A percentile compares a stretch with the other conserved stretches of the same genome.
Conservation (phyloP, 2,329 filamentous ascomycete species). For the Didymella exigua region DNA sequence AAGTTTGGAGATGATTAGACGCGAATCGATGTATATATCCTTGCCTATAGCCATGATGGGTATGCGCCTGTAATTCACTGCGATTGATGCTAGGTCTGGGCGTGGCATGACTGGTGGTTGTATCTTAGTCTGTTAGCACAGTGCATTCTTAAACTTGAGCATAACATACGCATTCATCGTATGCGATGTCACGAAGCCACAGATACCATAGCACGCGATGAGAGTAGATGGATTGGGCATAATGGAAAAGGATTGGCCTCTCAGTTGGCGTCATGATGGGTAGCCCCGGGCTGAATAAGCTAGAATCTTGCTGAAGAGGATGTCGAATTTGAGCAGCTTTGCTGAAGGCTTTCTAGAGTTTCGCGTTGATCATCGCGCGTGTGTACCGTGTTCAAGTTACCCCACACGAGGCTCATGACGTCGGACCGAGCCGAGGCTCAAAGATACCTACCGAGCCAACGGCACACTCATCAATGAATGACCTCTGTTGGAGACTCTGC, state of each 20-base stretch:
- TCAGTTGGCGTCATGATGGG: constrained; percentile 34
- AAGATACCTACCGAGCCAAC: constrained; percentile 6
- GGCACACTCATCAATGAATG: neutral
- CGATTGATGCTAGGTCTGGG: constrained; percentile 37
- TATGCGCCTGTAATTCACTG: constrained; percentile 48
- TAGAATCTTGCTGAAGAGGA: neutral
- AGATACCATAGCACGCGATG: constrained; percentile 71
- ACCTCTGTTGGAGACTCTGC: neutral
- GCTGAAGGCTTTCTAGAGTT: neutral
- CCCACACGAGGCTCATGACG: constrained; percentile 14
- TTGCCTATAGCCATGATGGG: constrained; percentile 40
- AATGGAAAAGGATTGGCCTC: constrained; percentile 69
- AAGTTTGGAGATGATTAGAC: constrained; percentile 40
- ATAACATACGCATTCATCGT: constrained; percentile 67
- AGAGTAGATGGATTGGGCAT: constrained; percentile 68
- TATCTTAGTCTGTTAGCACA: constrained; percentile 52
- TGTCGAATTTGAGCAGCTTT: neutral
- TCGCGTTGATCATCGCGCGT: neutral
- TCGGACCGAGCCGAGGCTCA: constrained; percentile 16
- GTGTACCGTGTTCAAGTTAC: constrained; percentile 10
- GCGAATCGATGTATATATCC: constrained; percentile 43
- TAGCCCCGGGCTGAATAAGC: neutral
- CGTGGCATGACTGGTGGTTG: constrained; percentile 56
- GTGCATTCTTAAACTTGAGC: neutral
- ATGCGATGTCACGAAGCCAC: constrained; percentile 67